Conservation (phyloP, 768 basidiomycete genomes). For the Suillus cothurnatus region DNA sequence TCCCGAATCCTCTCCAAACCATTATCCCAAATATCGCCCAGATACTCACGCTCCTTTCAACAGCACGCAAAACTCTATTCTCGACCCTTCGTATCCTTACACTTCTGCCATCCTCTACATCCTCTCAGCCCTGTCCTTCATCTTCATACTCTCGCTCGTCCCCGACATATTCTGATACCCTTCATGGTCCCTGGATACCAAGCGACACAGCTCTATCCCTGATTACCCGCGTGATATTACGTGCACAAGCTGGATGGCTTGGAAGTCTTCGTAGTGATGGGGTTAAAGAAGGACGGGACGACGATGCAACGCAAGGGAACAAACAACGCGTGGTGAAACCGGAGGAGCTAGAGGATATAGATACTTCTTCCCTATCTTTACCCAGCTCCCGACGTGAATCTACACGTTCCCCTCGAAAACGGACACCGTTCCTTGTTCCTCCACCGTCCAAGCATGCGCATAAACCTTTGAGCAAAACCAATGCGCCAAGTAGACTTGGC, state of each 20-base stretch:
- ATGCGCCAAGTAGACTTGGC: not conserved
- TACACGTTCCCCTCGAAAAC: not conserved
- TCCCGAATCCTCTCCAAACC: not conserved
- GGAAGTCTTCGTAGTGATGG: not conserved
- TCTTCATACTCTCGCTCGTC: not conserved
- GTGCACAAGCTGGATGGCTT: constrained; percentile 6
- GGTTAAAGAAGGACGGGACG: not conserved
- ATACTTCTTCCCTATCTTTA: not conserved
- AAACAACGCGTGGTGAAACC: not conserved
- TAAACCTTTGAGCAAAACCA: not conserved
- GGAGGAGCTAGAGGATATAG: not conserved
- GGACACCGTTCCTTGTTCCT: too few relatives aligned
- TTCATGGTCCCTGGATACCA: not conserved
- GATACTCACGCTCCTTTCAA: not conserved
- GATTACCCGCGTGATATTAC: not conserved
- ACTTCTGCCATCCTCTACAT: not conserved
- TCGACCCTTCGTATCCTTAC: constrained; percentile 6
- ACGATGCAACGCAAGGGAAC: too few relatives aligned
- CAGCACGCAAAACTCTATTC: constrained; percentile 2
- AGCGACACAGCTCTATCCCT: not conserved
- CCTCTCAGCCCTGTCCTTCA: not conserved
- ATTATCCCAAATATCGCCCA: not conserved
- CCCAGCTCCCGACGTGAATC: not conserved
- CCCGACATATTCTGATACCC: not conserved
- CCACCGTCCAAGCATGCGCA: not conserved